A percentile compares a stretch with the other conserved stretches of the same genome.
Evolutionary conservation across 164 flowering plant species (phyloP).

Genomic region (Euptelea pleiosperma): DNA sequence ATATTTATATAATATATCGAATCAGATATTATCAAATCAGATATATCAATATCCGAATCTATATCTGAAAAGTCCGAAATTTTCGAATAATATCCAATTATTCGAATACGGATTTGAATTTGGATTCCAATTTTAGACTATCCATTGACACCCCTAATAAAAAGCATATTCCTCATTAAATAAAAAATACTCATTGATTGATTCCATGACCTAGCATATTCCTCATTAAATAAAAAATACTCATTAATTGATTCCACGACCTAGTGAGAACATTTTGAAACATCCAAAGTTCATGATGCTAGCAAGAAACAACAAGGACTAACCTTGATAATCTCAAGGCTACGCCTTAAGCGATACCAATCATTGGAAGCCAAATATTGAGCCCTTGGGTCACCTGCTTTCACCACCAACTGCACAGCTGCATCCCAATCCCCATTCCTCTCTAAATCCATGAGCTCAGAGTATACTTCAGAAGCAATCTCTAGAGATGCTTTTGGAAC

Average conservation of each 20-base stretch:
- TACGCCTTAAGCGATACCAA: conserved; percentile 89
- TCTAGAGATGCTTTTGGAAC: conserved; percentile 86
- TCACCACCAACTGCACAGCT: conserved; percentile 74
- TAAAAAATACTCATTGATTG: no score
- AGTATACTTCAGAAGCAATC: conserved; percentile 57
- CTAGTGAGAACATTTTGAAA: neutral
- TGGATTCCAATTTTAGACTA: no score
- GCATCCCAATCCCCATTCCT: conserved; percentile 73
- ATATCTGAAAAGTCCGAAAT: no score
- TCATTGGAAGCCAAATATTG: conserved; percentile 61
- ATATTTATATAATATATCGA: no score
- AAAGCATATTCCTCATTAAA: no score
- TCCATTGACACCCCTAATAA: no score
- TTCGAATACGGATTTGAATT: no score
- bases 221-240: neutral
- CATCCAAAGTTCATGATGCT: neutral
- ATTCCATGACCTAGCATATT: no score
- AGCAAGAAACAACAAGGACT: conserved; percentile 6
- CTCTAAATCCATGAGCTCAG: conserved; percentile 58
- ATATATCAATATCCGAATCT: no score
- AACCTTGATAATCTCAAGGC: conserved; percentile 91
- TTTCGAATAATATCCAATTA: no score
- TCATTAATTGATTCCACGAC: neutral
- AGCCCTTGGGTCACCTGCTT: conserved; percentile 80
- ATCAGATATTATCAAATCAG: no score